A percentile compares a stretch with the other conserved stretches of the same genome.
Evolutionary conservation across 2,329 filamentous ascomycete genomes (phyloP).

Genomic region (Byssoonygena ceratinophila): DNA sequence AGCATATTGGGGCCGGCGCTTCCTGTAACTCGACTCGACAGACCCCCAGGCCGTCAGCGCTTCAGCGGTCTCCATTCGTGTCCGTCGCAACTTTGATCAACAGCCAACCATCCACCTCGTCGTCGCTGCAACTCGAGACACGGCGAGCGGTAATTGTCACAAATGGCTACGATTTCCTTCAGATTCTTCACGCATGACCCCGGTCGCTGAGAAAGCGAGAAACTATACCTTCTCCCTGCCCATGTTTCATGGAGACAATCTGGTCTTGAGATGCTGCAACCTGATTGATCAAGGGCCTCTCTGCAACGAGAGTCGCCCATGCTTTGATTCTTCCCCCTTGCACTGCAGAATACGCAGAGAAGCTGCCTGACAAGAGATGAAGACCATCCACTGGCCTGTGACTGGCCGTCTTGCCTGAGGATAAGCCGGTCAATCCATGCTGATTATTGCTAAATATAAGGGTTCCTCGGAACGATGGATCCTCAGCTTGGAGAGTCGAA

Average conservation of each 20-base stretch:
- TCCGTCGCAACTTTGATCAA: not conserved
- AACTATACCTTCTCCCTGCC: not conserved
- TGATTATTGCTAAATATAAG: not conserved
- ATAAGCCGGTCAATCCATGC: not conserved
- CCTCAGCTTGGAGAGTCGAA: not conserved
- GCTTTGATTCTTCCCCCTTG: not conserved
- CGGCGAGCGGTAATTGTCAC: not conserved
- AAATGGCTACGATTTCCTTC: not conserved
- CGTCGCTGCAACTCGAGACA: not conserved
- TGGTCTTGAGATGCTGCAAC: not conserved
- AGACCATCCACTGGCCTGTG: not conserved
- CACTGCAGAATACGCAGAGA: not conserved
- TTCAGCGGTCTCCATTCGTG: not conserved
- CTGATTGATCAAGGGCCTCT: not conserved
- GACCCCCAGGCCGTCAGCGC: not conserved
- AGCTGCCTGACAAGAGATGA: not conserved
- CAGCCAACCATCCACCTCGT: slow-evolving; percentile 6
- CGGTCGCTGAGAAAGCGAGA: not conserved
- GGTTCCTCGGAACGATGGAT: not conserved
- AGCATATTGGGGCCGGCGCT: slow-evolving; percentile 3
- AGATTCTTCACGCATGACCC: not conserved
- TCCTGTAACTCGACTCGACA: not conserved
- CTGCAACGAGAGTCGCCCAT: not conserved
- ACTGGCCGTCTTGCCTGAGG: not conserved
- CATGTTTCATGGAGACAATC: not conserved